These are phyloP conservation scores for Chaetomium strumarium DNA, from an alignment of 2,329 filamentous ascomycete genomes.

Conservation along the genomic window DNA sequence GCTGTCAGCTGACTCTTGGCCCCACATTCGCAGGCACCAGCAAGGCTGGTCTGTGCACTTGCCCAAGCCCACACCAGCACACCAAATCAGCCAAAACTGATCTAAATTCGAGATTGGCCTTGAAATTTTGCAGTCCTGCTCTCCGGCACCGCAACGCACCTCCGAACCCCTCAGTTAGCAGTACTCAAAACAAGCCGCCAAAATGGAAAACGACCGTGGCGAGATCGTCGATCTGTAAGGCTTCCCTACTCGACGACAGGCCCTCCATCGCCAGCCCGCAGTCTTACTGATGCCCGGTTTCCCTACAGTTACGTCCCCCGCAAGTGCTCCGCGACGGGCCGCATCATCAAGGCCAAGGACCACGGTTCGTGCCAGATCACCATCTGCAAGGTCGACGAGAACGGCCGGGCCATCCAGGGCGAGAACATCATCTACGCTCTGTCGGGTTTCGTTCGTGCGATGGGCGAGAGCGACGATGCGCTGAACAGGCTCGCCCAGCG, in stretches of 20 bases:
- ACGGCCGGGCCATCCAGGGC: slow-evolving; percentile 85
- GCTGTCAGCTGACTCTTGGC: slow-evolving; percentile 27
- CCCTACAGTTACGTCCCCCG: slow-evolving; percentile 81
- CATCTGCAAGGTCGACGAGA: slow-evolving; percentile 98
- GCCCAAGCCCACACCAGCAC: slow-evolving; percentile 22
- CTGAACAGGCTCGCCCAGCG: slow-evolving; percentile 93
- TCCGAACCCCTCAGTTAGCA: slow-evolving; percentile 28
- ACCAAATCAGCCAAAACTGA: slow-evolving; percentile 25
- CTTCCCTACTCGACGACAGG: slow-evolving; percentile 6
- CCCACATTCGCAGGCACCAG: neutral
- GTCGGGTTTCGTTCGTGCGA: slow-evolving; percentile 93
- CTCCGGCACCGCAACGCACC: slow-evolving; percentile 26
- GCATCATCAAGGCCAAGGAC: slow-evolving; percentile 99
- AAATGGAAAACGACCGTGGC: slow-evolving; percentile 98
- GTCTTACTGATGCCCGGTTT: slow-evolving; percentile 27
- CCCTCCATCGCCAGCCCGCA: slow-evolving; percentile 3
- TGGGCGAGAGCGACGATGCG: slow-evolving; percentile 96
- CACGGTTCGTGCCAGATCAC: slow-evolving; percentile 97
- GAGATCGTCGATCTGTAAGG: slow-evolving; percentile 98
- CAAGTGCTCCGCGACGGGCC: slow-evolving; percentile 98
- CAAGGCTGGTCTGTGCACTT: slow-evolving; percentile 18
- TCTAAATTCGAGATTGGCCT: slow-evolving; percentile 23
- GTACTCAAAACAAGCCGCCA: slow-evolving; percentile 43
- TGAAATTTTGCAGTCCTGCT: slow-evolving; percentile 28
- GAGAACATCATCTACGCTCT: slow-evolving; percentile 98